Conservation (phyloP, 2,329 filamentous ascomycete species). For the Trichoderma sp. region DNA sequence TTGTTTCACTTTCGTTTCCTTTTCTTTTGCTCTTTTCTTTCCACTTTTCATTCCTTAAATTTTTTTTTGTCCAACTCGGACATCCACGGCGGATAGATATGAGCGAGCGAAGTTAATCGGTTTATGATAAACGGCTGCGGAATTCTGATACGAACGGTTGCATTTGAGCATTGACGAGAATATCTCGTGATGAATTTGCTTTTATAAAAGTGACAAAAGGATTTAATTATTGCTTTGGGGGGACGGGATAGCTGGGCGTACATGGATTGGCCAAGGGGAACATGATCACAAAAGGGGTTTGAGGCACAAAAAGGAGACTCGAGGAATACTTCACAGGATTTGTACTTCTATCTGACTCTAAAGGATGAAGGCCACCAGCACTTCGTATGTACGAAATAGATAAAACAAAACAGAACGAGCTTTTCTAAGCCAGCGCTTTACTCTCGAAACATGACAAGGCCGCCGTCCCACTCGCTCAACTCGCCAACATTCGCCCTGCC, state of each 20-base stretch:
- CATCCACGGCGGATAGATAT: background rate
- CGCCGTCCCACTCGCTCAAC: constrained; percentile 36
- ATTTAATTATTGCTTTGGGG: background rate
- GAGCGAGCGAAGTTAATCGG: background rate
- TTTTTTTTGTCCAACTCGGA: background rate
- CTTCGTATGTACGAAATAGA: background rate
- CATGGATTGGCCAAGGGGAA: background rate
- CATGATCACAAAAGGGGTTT: background rate
- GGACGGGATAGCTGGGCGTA: background rate
- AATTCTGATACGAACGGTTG: background rate
- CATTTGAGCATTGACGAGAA: background rate
- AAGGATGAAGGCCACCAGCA: background rate
- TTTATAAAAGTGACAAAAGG: background rate
- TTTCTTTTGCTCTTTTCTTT: background rate
- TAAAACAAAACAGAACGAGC: background rate
- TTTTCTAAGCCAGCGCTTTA: constrained; percentile 13
- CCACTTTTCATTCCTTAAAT: background rate
- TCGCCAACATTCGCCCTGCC: constrained; percentile 37
- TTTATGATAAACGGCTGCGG: background rate
- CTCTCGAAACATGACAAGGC: constrained; percentile 38
- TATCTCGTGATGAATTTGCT: background rate
- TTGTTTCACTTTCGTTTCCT: background rate
- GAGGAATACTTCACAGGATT: background rate
- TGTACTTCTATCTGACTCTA: background rate
- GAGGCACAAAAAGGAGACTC: background rate